Evolutionary conservation across 225 moss, liverwort and hornwort species (phyloP).

Genomic region (Takakia lepidozioides): DNA sequence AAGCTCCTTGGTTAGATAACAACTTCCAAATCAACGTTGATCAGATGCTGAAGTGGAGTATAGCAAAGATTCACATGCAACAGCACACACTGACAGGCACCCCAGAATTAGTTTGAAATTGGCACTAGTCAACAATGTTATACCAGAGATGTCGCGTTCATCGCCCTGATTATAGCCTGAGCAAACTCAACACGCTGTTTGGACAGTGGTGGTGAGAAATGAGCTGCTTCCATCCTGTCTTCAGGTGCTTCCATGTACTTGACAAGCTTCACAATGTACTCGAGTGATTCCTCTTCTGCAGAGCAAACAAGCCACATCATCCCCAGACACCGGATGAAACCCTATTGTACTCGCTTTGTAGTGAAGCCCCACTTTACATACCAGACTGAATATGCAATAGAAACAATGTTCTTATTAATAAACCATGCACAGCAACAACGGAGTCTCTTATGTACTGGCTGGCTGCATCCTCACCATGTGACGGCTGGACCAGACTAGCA

Average conservation of each 20-base stretch:
- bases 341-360: too few relatives aligned
- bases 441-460: too few relatives aligned
- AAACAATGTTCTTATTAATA: too few relatives aligned
- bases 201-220: slow-evolving; percentile 96
- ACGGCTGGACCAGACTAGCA: slow-evolving; percentile 12
- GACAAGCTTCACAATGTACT: slow-evolving; percentile 70
- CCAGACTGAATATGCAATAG: too few relatives aligned
- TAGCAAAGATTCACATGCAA: too few relatives aligned
- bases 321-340: too few relatives aligned
- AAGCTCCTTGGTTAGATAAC: not conserved
- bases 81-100: too few relatives aligned
- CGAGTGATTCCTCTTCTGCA: slow-evolving; percentile 11
- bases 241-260: slow-evolving; percentile 78
- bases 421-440: too few relatives aligned
- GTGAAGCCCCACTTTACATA: too few relatives aligned
- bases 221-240: slow-evolving; percentile 94
- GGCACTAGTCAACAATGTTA: too few relatives aligned
- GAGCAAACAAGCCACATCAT: not conserved
- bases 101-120: too few relatives aligned
- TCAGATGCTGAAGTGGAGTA: too few relatives aligned
- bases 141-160: slow-evolving; percentile 87
- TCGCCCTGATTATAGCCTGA: slow-evolving; percentile 59
- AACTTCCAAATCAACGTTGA: not conserved
- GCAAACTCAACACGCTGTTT: slow-evolving; percentile 93
- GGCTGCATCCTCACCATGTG: slow-evolving; percentile 14